Base-by-base conservation (phyloP, 176 grass and related monocot genomes). In the Aegilops sharonensis region DNA sequence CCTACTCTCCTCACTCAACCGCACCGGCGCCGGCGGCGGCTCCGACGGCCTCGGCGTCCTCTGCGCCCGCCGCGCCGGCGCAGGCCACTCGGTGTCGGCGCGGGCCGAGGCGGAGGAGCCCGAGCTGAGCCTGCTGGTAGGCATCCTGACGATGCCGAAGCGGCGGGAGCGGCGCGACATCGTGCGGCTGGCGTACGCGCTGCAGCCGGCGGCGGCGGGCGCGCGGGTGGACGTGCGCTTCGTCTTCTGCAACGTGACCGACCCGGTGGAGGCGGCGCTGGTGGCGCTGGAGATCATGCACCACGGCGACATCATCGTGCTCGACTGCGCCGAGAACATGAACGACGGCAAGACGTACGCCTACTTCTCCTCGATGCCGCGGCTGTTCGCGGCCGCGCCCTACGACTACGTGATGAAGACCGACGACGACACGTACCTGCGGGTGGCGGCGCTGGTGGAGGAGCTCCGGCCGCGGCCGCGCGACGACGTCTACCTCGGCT, bases 371-470 rank as follows among this genome's bases (percentile, higher is more conserved):
- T 77, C 77, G 9, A 79, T 84, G 67, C 72, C 84, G 29, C 70
- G 68, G 18, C 66, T 78, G 36, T 85, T 78, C 77, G 82, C 64
- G 13, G 29, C 5, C 0, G 0, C 0, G 0, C 89, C 91, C 3
- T 96, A 94, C 89, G 91, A 96, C 85, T 96, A 86, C 87, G 89
- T 94, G 1, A 91, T 93, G 85, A 93, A 94, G 85, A 78, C 91
- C 50, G 91, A 93, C 89, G 94, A 96, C 85, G 93, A 95, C 84
- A 87, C 87, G 24, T 95, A 90, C 90, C 61, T 94, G 15, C 82
- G 85, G n/a, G 75, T 88, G 30, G 67, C 78, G 1, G 73, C 66
- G 4, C 66, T 97, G 15, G 80, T 40, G 6, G 85, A 23, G 7
- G 88, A 91, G 75, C 80, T 94, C 59, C 60, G 82, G 1, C 8